phyloP scores from a whole-genome alignment of 768 basidiomycete genomes.

The Termitomyces sp. region DNA sequence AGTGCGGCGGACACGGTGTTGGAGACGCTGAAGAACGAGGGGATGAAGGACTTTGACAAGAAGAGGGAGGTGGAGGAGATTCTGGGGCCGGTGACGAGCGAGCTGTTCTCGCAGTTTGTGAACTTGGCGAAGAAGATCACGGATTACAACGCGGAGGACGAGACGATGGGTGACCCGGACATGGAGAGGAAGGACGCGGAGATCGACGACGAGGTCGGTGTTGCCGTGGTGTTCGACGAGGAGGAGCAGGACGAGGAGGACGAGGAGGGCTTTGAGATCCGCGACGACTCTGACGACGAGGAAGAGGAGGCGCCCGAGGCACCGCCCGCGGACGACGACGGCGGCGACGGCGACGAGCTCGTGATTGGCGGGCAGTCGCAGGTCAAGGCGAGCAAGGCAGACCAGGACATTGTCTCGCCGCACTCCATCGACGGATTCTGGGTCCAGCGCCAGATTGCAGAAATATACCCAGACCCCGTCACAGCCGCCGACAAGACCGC shows the following conservation, averaged over 20 bases:
- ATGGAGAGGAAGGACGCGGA: constrained; percentile 78
- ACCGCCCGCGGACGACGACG: constrained; percentile 32
- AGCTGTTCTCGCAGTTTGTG: constrained; percentile 79
- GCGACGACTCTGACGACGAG: constrained; percentile 74
- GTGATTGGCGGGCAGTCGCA: constrained; percentile 70
- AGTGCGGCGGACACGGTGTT: constrained; percentile 92
- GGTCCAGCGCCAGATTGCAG: constrained; percentile 92
- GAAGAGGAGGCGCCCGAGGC: constrained; percentile 48
- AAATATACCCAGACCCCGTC: constrained; percentile 90
- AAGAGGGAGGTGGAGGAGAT: constrained; percentile 89
- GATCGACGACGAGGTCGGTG: constrained; percentile 95
- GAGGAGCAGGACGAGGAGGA: constrained; percentile 95
- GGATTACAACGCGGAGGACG: constrained; percentile 89
- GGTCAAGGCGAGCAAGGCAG: constrained; percentile 47
- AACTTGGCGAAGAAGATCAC: constrained; percentile 91
- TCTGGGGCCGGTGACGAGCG: constrained; percentile 58
- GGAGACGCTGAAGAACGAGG: constrained; percentile 83
- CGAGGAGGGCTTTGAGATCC: constrained; percentile 83
- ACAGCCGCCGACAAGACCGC: constrained; percentile 91
- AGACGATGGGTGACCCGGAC: constrained; percentile 71
- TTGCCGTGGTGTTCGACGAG: constrained; percentile 96
- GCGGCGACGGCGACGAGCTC: constrained; percentile 57
- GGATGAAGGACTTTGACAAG: constrained; percentile 94
- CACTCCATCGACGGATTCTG: constrained; percentile 96
- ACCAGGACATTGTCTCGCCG: constrained; percentile 80